Evolutionary conservation across 202 grass and related monocot species (phyloP).

Genomic region (Eragrostis tef): DNA sequence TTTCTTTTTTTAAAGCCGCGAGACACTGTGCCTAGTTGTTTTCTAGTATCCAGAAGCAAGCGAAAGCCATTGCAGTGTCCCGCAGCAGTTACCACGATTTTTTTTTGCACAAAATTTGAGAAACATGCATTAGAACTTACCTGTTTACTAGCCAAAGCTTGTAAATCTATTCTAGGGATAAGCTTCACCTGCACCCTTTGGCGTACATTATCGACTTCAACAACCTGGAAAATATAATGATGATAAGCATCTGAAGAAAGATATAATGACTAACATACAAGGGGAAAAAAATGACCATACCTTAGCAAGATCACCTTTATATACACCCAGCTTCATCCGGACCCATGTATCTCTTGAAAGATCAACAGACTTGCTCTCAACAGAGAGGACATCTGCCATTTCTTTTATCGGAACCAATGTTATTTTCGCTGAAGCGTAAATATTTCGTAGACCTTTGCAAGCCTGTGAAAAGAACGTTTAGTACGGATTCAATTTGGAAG

Average conservation of each 20-base stretch:
- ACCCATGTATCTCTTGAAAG: slow-evolving; percentile 91
- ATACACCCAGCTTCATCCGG: slow-evolving; percentile 90
- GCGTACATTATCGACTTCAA: slow-evolving; percentile 93
- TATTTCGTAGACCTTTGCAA: slow-evolving; percentile 89
- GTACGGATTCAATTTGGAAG: neutral
- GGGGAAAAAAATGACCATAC: slow-evolving; percentile 44
- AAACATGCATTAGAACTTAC: slow-evolving; percentile 48
- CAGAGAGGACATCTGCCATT: slow-evolving; percentile 97
- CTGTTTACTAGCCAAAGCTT: slow-evolving; percentile 90
- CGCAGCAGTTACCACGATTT: too few relatives aligned
- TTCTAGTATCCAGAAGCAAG: too few relatives aligned
- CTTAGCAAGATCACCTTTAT: slow-evolving; percentile 98
- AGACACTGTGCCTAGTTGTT: too few relatives aligned
- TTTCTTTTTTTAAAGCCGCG: too few relatives aligned
- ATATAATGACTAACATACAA: slow-evolving; percentile 25
- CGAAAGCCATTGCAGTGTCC: too few relatives aligned
- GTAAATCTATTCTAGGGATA: slow-evolving; percentile 93
- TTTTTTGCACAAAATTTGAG: neutral
- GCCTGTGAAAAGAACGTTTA: slow-evolving; percentile 58
- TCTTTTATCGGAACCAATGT: slow-evolving; percentile 94
- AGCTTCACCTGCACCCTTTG: slow-evolving; percentile 88
- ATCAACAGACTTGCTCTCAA: slow-evolving; percentile 93
- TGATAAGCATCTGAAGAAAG: slow-evolving; percentile 37
- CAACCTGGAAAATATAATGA: slow-evolving; percentile 65
- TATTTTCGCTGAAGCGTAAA: slow-evolving; percentile 86